Evolutionary conservation across 306 rosid species (phyloP).

Genomic region (Medicago lupulina): DNA sequence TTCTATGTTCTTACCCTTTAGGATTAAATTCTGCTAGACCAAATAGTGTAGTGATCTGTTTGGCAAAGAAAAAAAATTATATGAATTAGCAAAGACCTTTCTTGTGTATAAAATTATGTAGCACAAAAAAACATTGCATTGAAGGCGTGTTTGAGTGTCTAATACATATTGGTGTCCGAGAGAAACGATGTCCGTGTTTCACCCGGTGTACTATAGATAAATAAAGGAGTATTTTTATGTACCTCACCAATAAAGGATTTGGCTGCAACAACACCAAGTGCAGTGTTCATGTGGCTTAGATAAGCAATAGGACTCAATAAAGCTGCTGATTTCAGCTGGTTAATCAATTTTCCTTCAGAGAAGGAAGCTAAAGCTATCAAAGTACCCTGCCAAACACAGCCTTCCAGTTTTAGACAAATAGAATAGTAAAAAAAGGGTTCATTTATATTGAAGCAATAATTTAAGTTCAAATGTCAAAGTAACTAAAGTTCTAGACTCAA

Average conservation of each 20-base stretch:
- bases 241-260: conserved; percentile 75
- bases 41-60: conserved; percentile 55
- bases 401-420: conserved; percentile 1
- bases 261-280: conserved; percentile 67
- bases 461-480: too few species aligned
- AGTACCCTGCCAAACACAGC: conserved; percentile 69
- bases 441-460: background rate
- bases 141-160: background rate
- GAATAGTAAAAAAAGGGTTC: background rate
- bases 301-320: conserved; percentile 83
- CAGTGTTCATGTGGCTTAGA: conserved; percentile 73
- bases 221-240: background rate
- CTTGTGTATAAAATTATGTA: background rate
- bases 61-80: conserved; percentile 6
- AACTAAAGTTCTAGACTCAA: too few species aligned
- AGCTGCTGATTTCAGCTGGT: conserved; percentile 73
- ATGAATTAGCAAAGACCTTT: background rate
- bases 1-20: conserved; percentile 53
- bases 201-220: background rate
- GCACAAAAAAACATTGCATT: too few species aligned
- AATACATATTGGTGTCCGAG: background rate
- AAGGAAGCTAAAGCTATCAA: conserved; percentile 73
- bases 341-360: conserved; percentile 67
- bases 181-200: background rate
- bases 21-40: conserved; percentile 86